A percentile compares a stretch with the other conserved stretches of the same genome.
phyloP scores from a whole-genome alignment of 805 yeast species.

The Suhomyces kilbournensis region DNA sequence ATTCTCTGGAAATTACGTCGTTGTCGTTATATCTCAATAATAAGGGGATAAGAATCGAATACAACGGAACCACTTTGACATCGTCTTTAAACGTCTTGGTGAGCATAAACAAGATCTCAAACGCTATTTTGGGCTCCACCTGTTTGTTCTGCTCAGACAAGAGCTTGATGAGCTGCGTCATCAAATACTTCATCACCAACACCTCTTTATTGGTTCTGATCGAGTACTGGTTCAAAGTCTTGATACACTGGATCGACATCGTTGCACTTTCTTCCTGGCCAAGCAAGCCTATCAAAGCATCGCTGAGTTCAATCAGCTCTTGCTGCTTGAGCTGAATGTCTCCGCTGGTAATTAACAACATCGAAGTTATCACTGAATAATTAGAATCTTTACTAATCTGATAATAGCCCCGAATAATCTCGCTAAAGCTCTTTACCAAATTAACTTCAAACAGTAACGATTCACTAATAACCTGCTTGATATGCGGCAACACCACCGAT shows the following conservation, averaged over 20 bases:
- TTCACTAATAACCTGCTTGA: conserved; percentile 33
- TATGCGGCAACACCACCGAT: conserved; percentile 48
- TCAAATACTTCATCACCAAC: conserved; percentile 40
- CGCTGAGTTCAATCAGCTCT: conserved; percentile 21
- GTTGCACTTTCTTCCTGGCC: conserved; percentile 19
- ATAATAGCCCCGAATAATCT: conserved; percentile 18
- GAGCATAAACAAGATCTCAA: conserved; percentile 51
- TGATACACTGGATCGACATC: conserved; percentile 54
- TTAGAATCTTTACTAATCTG: conserved; percentile 15
- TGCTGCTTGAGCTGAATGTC: conserved; percentile 22
- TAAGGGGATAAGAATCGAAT: conserved; percentile 34
- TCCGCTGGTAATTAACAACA: conserved; percentile 36
- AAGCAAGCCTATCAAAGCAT: conserved; percentile 24
- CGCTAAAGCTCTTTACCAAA: conserved; percentile 26
- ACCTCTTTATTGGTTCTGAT: conserved; percentile 25
- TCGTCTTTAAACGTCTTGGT: conserved; percentile 33
- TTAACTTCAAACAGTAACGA: conserved; percentile 12
- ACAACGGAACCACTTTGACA: conserved; percentile 25
- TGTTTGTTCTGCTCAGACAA: conserved; percentile 14
- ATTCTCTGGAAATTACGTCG: conserved; percentile 23
- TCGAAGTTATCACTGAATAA: conserved; percentile 31
- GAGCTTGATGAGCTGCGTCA: conserved; percentile 43
- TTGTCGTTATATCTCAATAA: conserved; percentile 29
- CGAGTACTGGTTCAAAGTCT: conserved; percentile 46
- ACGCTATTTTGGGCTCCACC: conserved; percentile 22